Evolutionary conservation across 352 stramenopile species (phyloP).

Genomic region (Phytophthora capsici): DNA sequence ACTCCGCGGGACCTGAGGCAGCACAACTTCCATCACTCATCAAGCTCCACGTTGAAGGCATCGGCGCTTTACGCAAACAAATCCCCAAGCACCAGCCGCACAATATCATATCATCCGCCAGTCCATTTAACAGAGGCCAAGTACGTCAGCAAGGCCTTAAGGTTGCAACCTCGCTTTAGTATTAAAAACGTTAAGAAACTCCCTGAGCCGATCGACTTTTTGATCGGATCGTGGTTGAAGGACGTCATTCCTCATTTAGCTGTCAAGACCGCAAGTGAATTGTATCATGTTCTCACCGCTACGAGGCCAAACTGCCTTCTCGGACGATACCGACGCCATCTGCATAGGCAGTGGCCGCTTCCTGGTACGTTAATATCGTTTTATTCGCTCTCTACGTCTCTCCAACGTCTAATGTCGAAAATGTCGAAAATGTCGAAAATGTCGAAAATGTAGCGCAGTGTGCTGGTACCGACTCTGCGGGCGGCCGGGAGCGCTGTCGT

Average conservation of each 20-base stretch:
- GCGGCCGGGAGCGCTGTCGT: constrained; percentile 50
- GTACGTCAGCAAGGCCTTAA: constrained; percentile 16
- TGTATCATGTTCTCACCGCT: constrained; percentile 39
- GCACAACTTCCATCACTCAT: constrained; percentile 25
- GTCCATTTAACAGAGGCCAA: not conserved
- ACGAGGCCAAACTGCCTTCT: constrained; percentile 25
- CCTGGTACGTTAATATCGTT: constrained; percentile 41
- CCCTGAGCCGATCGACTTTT: not conserved
- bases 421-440: constrained; percentile 1
- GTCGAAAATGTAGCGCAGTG: constrained; percentile 44
- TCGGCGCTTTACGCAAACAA: constrained; percentile 7
- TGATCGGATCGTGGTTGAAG: not conserved
- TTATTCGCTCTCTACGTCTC: not conserved
- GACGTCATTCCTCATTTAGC: constrained; percentile 19
- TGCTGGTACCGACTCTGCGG: constrained; percentile 67
- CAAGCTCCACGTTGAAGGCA: not conserved
- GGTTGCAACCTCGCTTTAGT: not conserved
- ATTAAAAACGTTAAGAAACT: too few species aligned
- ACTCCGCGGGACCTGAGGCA: not conserved
- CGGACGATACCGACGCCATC: constrained; percentile 39
- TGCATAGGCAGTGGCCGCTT: constrained; percentile 81
- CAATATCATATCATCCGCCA: not conserved
- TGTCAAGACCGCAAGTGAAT: not conserved
- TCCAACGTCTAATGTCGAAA: not conserved
- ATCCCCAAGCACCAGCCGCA: constrained; percentile 1